phyloP scores from a whole-genome alignment of 176 grass and related monocot species.

The Poa annua region DNA sequence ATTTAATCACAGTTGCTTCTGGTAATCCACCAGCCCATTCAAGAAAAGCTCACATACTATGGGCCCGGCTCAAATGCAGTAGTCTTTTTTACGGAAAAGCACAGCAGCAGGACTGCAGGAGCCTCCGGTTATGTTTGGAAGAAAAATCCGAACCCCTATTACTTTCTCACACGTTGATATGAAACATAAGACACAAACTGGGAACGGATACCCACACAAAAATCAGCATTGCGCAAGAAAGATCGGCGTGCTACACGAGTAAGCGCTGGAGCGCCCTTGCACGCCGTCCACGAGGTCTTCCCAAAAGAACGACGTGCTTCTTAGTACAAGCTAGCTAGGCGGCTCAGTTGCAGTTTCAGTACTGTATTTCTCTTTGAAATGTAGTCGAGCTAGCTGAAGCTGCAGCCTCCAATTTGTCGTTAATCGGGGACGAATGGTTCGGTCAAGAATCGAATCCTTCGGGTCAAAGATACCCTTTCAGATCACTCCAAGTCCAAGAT shows the following conservation, averaged over 20 bases:
- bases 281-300: too few relatives aligned
- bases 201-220: too few relatives aligned
- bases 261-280: too few relatives aligned
- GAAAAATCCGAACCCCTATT: too few relatives aligned
- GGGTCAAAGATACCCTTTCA: constrained; percentile 30
- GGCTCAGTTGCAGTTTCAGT: neutral
- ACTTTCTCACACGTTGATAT: too few relatives aligned
- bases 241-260: too few relatives aligned
- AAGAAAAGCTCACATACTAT: neutral
- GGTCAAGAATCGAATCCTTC: neutral
- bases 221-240: too few relatives aligned
- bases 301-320: neutral
- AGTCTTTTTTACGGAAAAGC: too few relatives aligned
- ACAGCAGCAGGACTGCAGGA: too few relatives aligned
- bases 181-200: too few relatives aligned
- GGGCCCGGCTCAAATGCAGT: too few relatives aligned
- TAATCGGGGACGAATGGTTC: neutral
- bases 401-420: neutral
- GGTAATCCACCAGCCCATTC: neutral
- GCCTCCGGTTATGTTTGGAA: too few relatives aligned
- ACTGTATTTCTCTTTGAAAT: neutral
- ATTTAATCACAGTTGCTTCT: neutral
- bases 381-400: neutral
- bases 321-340: neutral
- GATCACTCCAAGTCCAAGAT: constrained; percentile 1